Base-by-base conservation (phyloP, 768 basidiomycete species). In the Suillus bovinus region DNA sequence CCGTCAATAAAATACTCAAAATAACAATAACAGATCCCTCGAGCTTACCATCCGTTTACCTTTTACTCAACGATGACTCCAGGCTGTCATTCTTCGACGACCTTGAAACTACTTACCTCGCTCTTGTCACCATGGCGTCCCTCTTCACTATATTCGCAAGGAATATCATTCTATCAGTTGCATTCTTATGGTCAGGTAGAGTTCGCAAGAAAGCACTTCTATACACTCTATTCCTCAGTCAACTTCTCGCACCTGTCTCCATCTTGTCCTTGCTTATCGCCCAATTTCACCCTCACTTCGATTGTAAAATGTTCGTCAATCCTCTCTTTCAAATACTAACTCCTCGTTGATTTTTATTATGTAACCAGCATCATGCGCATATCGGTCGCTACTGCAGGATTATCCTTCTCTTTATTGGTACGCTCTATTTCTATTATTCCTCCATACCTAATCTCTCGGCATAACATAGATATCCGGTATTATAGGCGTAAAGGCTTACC, bases 401-500 rank as follows among this genome's bases (percentile, higher is more conserved):
- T 74, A 14, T 80, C 79, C 1, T 68, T 82, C 2, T 77, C 78
- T 31, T 66, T 81, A 61, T 67, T 83, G 68, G 82, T 83, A 62
- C 36, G 68, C 46, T 16, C 11, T 34, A 24, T 14, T 24, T 3
- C 24, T 38, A 5, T 3, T 14, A 10, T 6, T 17, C 1, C 5
- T 59, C 67, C 39, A 59, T 31, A 16, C 29, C 36, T 33, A 39
- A 41, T 29, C 50, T 13, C 54, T 55, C n/a, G n/a, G 10, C 9
- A 34, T 10, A 34, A 61, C 34, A 61, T 39, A 88, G 88, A 80
- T 88, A 46, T 81, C 85, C 0, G 86, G 86, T 34, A 83, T 88
- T 34, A 76, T 87, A 38, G 88, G 88, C 16, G 76, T 84, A 67
- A 90, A 90, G 69, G 86, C 84, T 9, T 89, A 88, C 66, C 82